Base-by-base conservation (phyloP, 805 yeast species). In the Spathaspora passalidarum region DNA sequence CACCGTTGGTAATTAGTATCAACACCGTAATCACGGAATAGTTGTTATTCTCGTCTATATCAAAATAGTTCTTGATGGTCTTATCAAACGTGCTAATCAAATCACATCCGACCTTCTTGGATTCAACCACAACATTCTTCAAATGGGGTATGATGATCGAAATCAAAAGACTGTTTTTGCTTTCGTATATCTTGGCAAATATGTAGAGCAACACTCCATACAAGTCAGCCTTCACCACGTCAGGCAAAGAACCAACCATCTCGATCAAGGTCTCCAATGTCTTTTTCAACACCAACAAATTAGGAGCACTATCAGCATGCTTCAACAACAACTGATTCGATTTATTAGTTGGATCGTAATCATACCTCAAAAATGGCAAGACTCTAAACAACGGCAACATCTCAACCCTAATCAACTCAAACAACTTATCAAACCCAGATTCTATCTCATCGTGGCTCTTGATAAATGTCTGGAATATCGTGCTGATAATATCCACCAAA, bases 361-460 rank as follows among this genome's bases (percentile, higher is more conserved):
- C 75, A 22, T 73, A 75, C 46, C 77, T 75, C 35, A 84, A 66
- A 43, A 81, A 77, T 7, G 95, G 91, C 37, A 86, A 63, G 7
- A 76, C 65, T 23, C 70, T 73, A 21, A 83, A 75, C 14, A 90
- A 65, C 0, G 88, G 84, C 17, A 83, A 70, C 68, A 86, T 72
- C 14, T 80, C 77, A 5, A 90, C 75, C 50, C 96, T 73, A 42
- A 90, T 65, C 20, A 91, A 69, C 59, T 92, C 97, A 61, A 92
- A 88, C 38, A 89, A 66, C 56, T 87, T 88, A 54, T 88, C 96
- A 45, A 87, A 83, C 43, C 82, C 84, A 22, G 70, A 36, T 26
- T 59, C 67, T 21, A 75, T 67, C 53, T 75, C 76, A 14, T 73
- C 64, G 43, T 84, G 82, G 14, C 47, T 51, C 5, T 43, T 42